Base-by-base conservation (phyloP, 805 yeast genomes). In the Barnettozyma californica region DNA sequence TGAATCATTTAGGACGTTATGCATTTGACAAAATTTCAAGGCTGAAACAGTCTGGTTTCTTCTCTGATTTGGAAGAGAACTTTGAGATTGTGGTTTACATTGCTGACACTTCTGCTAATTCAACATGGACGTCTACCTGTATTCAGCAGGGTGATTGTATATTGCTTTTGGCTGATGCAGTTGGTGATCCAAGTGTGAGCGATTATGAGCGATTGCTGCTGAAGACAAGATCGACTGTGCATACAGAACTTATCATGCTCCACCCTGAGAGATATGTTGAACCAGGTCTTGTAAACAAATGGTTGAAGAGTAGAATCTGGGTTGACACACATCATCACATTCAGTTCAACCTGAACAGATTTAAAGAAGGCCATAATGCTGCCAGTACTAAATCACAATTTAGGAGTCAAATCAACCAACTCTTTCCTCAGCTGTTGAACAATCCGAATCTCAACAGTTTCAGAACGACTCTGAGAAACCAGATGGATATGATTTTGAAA, bases 141-240 rank as follows among this genome's bases (percentile, higher is more conserved):
- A 85, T 92, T 37, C 81, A 91, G 9, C 97, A 92, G 65, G 98
- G 96, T 16, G 98, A 92, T 65, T 91, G 97, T 69, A 81, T 92
- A n/a, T 69, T 94, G 29, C 69, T 94, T 16, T 66, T 94, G 14
- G 97, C 97, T 0, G 91, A 92, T 68, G 95, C 97, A 0, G 71
- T 76, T 8, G 78, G 82, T 18, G 77, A 78, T 26, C 83, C 94
- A 0, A 78, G 77, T 27, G 73, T 88, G 39, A 96, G 98, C 5
- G 97, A 90, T 45, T 90, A 82, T 61, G 99, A 92, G 65, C 72
- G 84, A 44, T 64, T 90, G 21, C 66, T 92, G 11, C 74, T 89
- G 25, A 83, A 85, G 53, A 74, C 84, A 37, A 86, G 84, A 53
- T 85, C 95, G 0, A 81, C 94, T 0, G 95, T 97, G 0, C 74